Evolutionary conservation across 805 yeast species (phyloP), one percentile per base, ranked within the genome.

Genomic region (Candida coquimbonensis): DNA sequence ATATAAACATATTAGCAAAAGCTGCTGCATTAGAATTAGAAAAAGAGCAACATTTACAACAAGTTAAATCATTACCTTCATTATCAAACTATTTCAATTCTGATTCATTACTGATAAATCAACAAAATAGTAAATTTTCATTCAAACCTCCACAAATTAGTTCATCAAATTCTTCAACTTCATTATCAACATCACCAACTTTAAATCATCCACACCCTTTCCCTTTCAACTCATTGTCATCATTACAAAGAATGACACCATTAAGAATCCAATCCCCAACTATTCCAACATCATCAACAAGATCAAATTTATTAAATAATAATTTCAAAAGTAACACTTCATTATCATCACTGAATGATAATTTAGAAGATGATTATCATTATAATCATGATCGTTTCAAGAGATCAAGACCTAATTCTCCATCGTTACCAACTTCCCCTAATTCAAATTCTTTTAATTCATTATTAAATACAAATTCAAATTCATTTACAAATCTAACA

Each of bases 241-340:
- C 84, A 4, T 60, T 81, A 44, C 85, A 80, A 57, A 69, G 81
- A 56, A 77, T 80, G 82, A 80, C 84, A 0, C 85, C 83, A 8
- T 56, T 78, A 26, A 60, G 70, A 45, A 55, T 49, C 48, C 57
- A 24, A 54, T 63, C 45, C 34, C 64, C 46, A 32, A 51, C 56
- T 33, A 29, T 41, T 3, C 60, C 40, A 36, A 53, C 56, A 35
- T 46, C 46, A 14, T 39, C 53, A 14, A 36, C 54, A 24, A 36
- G 50, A 29, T 45, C 52, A 11, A 50, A 52, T n/a, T 25, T 63
- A 11, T 45, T 56, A 27, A 31, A 49, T 42, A 45, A 51, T 38
- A 48, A 57, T 53, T 44, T 59, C 11, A 57, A 56, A 45, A 56
- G 61, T 9, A 53, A 58, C 36, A 54, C 53, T 14, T 56, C 61